Evolutionary conservation across 495 filamentous ascomycete genomes (phyloP), one percentile per base, ranked within the genome.

Genomic region (Aspergillus carlsbadensis): DNA sequence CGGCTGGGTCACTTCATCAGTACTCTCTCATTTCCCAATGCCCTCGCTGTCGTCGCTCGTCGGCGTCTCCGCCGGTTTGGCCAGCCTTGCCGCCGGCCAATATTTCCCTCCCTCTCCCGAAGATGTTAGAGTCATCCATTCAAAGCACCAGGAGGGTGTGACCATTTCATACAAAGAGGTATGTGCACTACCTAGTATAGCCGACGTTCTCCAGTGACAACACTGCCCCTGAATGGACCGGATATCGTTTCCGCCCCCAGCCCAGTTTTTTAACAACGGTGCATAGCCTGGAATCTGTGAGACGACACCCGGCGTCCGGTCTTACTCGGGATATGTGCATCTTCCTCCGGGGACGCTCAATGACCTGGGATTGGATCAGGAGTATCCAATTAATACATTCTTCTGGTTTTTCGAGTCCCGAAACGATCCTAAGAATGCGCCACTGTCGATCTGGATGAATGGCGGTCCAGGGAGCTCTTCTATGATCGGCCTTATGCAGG

Each of bases 391-490:
- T 51, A 88, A 90, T 65, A 88, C 81, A n/a, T 89, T 88, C 62
- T 90, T 90, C 70, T 90, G 87, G 87, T 91, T 88, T 62, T 81
- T 91, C 56, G 86, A 84, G 58, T 82, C 84, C 0, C 56, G 60
- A 4, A 65, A 65, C 44, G 57, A 62, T 29, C 59, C 63, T 11
- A 24, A 10, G 20, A 81, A 76, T 54, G 80, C 79, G 2, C 79
- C 80, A 0, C 56, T 83, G 8, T 69, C 78, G 22, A 76, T 79
- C 31, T 83, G 80, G 80, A 81, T 78, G 68, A 80, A 82, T 56
- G 63, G 63, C 31, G 85, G 84, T 0, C 83, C 84, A 0, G 84
- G 84, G 14, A 79, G 74, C 39, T 79, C 76, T 2, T 80, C 76
- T 1, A 81, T 87, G 77, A 81, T 85, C 53, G 85, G 84, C 13